These are phyloP conservation scores for Kwoniella heveanensis DNA, from an alignment of 768 basidiomycete genomes.

Conservation along the genomic window DNA sequence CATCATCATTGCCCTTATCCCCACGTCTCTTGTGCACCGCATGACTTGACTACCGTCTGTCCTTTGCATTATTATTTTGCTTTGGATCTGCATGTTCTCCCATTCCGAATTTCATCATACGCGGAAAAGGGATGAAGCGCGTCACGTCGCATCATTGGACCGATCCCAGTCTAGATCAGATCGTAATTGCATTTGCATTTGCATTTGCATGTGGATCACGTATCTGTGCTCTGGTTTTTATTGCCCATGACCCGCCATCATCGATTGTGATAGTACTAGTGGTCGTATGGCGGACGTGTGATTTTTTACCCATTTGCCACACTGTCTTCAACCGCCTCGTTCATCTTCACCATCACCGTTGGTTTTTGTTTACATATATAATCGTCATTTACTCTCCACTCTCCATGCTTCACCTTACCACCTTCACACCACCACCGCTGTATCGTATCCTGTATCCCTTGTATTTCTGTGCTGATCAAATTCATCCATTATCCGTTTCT, in stretches of 20 bases:
- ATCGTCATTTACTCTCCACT: slow-evolving; percentile 4
- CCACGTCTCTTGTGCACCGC: not conserved
- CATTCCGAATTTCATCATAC: slow-evolving; percentile 1
- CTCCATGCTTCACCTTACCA: no score
- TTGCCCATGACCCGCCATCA: no score
- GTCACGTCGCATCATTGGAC: not conserved
- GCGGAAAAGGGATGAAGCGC: not conserved
- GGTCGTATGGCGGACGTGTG: not conserved
- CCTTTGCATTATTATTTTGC: not conserved
- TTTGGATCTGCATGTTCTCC: not conserved
- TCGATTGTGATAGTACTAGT: not conserved
- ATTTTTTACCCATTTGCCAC: slow-evolving; percentile 1
- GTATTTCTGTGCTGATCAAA: not conserved
- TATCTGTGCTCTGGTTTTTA: not conserved
- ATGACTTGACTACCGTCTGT: not conserved
- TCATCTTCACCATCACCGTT: no score
- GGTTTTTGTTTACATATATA: slow-evolving; percentile 9
- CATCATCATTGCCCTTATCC: not conserved
- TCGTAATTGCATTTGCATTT: no score
- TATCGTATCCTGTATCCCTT: not conserved
- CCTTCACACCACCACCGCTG: no score
- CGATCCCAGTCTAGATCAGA: not conserved
- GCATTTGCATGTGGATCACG: not conserved
- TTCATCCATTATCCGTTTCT: not conserved
- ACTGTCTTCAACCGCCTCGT: not conserved